Base-by-base conservation (phyloP, 202 grass and related monocot genomes). In the Hordeum pubiflorum region DNA sequence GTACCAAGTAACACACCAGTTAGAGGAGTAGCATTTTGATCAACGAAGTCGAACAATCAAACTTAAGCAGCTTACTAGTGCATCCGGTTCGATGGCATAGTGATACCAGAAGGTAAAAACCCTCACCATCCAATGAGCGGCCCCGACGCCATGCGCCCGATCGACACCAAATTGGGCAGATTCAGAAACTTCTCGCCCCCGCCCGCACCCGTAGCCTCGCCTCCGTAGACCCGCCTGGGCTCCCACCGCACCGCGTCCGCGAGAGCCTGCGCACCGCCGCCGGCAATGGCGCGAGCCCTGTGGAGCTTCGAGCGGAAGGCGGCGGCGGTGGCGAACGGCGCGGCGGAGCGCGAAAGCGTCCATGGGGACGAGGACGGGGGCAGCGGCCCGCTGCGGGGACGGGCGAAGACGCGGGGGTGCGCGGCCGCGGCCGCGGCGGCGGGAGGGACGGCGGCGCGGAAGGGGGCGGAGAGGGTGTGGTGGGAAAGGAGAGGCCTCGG, bases 111-210 rank as follows among this genome's bases (percentile, higher is more conserved):
- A 54, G 43, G 67, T 69, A 43, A 59, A 40, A 59, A 69, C 79
- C n/a, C n/a, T 79, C 69, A 98, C 95, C 90, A 98, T 74, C 92
- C 95, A 81, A 98, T 98, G 58, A 91, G 78, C 48, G 92, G 92
- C 13, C 95, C 95, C 9, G 95, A 98, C n/a, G 87, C 79, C 92
- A 98, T 93, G 67, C 95, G 86, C 58, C 88, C 88, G 79, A 98
- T 89, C 52, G 95, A 98, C 72, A 98, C 88, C 79, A 94, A 85
- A 93, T 98, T 98, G 24, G 95, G 92, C 43, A 92, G 86, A 91
- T 98, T 98, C 79, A 98, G 84, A 77, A 98, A 89, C 74, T 62
- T 91, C 32, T 98, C 95, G 15, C 39, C 36, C 9, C 67, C 79
- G 41, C 7, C 65, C 13, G 63, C 41, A 10, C 15, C 62, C 4